These are phyloP conservation scores for Kluyveromyces sp. DNA, from an alignment of 1,139 yeast genomes.

Conservation along the genomic window DNA sequence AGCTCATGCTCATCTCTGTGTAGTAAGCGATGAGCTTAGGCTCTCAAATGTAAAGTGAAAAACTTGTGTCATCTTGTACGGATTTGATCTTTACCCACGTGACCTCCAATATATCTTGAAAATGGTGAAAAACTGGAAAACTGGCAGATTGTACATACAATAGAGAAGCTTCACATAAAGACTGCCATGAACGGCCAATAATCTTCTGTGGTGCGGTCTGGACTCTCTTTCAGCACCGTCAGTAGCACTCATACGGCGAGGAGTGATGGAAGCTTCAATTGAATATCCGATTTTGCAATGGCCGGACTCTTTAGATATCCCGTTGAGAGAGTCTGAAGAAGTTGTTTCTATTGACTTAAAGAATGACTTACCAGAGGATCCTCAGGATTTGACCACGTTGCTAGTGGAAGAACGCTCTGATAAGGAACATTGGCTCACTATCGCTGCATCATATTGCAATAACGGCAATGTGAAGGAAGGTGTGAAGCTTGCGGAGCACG, in stretches of 20 bases:
- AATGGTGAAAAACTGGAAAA: background rate
- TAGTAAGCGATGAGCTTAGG: background rate
- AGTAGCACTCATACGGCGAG: too few relatives aligned
- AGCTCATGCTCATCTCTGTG: too few relatives aligned
- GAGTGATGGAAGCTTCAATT: constrained; percentile 13
- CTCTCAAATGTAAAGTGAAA: too few relatives aligned
- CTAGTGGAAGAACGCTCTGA: constrained; percentile 74
- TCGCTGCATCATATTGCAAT: constrained; percentile 74
- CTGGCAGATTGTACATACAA: too few relatives aligned
- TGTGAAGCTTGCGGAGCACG: constrained; percentile 53
- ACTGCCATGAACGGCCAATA: too few relatives aligned
- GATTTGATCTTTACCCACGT: constrained; percentile 1
- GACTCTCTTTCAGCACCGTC: too few relatives aligned
- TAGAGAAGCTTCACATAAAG: too few relatives aligned
- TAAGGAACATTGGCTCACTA: constrained; percentile 72
- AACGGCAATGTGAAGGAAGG: constrained; percentile 57
- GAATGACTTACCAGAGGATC: constrained; percentile 81
- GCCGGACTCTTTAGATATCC: constrained; percentile 47
- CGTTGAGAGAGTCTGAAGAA: constrained; percentile 58
- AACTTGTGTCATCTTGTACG: background rate
- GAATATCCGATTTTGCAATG: constrained; percentile 32
- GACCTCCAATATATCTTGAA: background rate
- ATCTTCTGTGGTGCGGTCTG: too few relatives aligned
- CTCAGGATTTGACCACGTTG: constrained; percentile 70
- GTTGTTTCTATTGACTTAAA: constrained; percentile 60